These are phyloP conservation scores for Tolypocladium endophyticum DNA, from an alignment of 2,329 filamentous ascomycete genomes.

Conservation along the genomic window DNA sequence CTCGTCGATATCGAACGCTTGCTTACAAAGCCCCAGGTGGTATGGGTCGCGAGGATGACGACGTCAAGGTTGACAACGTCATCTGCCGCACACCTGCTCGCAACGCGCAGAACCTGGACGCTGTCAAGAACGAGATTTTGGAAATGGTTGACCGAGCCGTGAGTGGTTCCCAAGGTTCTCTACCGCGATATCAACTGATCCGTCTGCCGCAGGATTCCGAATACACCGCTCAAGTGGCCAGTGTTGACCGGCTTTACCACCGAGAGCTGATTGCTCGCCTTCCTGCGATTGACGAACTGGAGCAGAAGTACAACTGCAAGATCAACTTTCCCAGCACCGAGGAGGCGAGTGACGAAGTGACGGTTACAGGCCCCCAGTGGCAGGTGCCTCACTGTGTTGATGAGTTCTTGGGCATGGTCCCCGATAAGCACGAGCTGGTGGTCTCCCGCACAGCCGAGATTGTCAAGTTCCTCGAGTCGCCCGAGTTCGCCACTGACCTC, in stretches of 20 bases:
- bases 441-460: conserved; percentile 68
- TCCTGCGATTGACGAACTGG: conserved; percentile 81
- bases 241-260: conserved; percentile 90
- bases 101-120: conserved; percentile 91
- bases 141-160: conserved; percentile 97
- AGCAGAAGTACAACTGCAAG: conserved; percentile 99
- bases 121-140: conserved; percentile 97
- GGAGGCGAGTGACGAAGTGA: conserved; percentile 91
- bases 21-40: conserved; percentile 29
- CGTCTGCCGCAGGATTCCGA: conserved; percentile 63
- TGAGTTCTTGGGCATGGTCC: conserved; percentile 94
- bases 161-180: conserved; percentile 23
- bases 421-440: conserved; percentile 86
- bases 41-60: conserved; percentile 90
- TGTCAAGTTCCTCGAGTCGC: conserved; percentile 70
- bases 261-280: conserved; percentile 85
- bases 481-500: conserved; percentile 71
- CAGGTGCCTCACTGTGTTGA: conserved; percentile 96
- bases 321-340: conserved; percentile 97
- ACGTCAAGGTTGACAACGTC: conserved; percentile 97
- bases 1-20: background rate
- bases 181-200: conserved; percentile 1
- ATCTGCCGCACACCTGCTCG: conserved; percentile 95
- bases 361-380: conserved; percentile 92
- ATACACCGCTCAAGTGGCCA: conserved; percentile 87